Conservation (phyloP, 2,329 filamentous ascomycete species). For the Monilinia polystroma region DNA sequence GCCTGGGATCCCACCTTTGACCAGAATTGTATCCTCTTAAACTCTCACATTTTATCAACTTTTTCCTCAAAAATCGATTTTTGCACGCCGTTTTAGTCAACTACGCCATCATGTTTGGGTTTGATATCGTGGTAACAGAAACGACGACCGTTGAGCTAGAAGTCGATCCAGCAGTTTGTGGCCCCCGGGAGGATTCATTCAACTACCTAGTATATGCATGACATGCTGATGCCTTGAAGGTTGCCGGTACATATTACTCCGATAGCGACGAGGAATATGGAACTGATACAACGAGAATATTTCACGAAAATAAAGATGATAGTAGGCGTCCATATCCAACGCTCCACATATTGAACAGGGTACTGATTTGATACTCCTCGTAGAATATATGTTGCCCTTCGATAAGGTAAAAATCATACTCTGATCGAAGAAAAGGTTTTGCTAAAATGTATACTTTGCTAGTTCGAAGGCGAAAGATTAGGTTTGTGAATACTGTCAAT, state of each 20-base stretch:
- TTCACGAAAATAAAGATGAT: conserved; percentile 48
- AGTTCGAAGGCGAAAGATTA: conserved; percentile 25
- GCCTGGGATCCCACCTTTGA: conserved; percentile 17
- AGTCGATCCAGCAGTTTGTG: conserved; percentile 14
- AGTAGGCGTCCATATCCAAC: conserved; percentile 24
- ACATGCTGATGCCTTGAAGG: neutral
- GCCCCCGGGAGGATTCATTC: neutral
- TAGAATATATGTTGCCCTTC: conserved; percentile 36
- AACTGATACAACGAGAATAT: conserved; percentile 40
- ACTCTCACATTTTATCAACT: conserved; percentile 7
- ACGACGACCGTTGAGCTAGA: conserved; percentile 19
- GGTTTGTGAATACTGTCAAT: conserved; percentile 11
- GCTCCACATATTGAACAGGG: neutral
- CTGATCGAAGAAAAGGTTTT: neutral
- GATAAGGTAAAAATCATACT: conserved; percentile 28
- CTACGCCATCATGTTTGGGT: conserved; percentile 10
- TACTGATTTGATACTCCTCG: neutral
- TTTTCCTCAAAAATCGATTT: neutral
- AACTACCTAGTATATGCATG: neutral
- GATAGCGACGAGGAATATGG: conserved; percentile 46
- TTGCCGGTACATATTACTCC: conserved; percentile 12
- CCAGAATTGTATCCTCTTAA: neutral
- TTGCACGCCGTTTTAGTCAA: neutral
- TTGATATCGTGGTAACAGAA: conserved; percentile 19
- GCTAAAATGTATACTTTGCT: neutral